Base-by-base conservation (phyloP, 2,329 filamentous ascomycete species). In the Diplodia scrobiculata region DNA sequence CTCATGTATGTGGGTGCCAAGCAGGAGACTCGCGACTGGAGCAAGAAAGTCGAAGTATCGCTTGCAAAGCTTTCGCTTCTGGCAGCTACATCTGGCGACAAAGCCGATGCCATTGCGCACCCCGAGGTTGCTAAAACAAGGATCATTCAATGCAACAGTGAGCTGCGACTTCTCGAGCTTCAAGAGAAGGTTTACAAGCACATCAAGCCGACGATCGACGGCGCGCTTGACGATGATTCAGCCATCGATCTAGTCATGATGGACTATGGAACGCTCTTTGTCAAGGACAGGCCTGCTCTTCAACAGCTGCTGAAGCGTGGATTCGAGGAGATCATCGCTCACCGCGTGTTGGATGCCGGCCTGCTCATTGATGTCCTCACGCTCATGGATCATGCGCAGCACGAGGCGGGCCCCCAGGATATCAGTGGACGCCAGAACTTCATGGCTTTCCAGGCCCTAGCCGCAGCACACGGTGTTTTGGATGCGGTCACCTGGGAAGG, bases 31-130 rank as follows among this genome's bases (percentile, higher is more conserved):
- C 89, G 93, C 71, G 79, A 95, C 3, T 98, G 94, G 94, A 92
- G 87, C 79, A 96, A 96, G 80, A 95, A 96, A 77, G 91, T 97
- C 38, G 90, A 98, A 77, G 81, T 98, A 29, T 96, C 92, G 67
- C 83, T 99, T 47, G 90, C 91, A 41, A 98, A 97, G 78, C 83
- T 99, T n/a, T 75, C 79, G 27, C 71, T 81, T 64, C 79, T 97
- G 70, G 91, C 91, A 17, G 86, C 87, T 47, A 82, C 77, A 66
- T 79, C 82, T 67, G 73, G 66, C 25, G 68, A 70, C 21, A 63
- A 55, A 13, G 63, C 63, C 17, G 68, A 29, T 51, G 68, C 71
- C 48, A 75, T 67, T 70, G 82, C 66, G 79, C 83, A 69, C 72
- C 7, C 34, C 9, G 34, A 36, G 3, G 7, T 3, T 36, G 74